Conservation (phyloP, 2,329 filamentous ascomycete genomes). For the Aspergillus pseudoglaucus region DNA sequence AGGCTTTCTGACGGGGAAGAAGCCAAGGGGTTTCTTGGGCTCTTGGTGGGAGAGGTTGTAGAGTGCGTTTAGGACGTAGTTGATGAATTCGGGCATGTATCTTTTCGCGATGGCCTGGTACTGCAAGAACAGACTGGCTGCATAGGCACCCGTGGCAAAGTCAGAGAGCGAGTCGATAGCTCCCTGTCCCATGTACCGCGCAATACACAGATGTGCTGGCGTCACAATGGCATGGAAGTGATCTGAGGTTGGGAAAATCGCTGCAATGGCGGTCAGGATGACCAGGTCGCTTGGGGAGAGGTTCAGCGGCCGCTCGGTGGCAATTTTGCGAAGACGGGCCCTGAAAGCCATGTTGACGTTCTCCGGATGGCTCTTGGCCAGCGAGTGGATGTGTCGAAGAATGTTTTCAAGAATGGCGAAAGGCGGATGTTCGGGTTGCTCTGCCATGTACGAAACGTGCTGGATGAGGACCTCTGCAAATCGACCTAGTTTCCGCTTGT, state of each 20-base stretch:
- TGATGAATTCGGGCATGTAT: slow-evolving; percentile 82
- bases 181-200: slow-evolving; percentile 73
- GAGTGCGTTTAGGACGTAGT: slow-evolving; percentile 71
- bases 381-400: slow-evolving; percentile 83
- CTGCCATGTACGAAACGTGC: slow-evolving; percentile 55
- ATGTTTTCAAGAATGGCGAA: slow-evolving; percentile 70
- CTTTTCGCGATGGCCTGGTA: slow-evolving; percentile 80
- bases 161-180: slow-evolving; percentile 60
- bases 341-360: slow-evolving; percentile 74
- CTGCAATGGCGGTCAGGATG: slow-evolving; percentile 73
- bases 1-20: slow-evolving; percentile 58
- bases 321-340: slow-evolving; percentile 56
- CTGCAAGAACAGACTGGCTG: slow-evolving; percentile 71
- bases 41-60: slow-evolving; percentile 57
- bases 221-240: slow-evolving; percentile 96
- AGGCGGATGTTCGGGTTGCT: slow-evolving; percentile 45
- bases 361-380: slow-evolving; percentile 77
- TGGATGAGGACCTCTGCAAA: slow-evolving; percentile 45
- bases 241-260: slow-evolving; percentile 89
- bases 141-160: slow-evolving; percentile 66
- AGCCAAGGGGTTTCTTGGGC: slow-evolving; percentile 42
- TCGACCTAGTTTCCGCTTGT: slow-evolving; percentile 71
- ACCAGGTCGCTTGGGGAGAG: slow-evolving; percentile 65
- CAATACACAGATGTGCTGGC: slow-evolving; percentile 78
- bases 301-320: slow-evolving; percentile 47